Evolutionary conservation across 768 basidiomycete genomes (phyloP), one percentile per base, ranked within the genome.

Genomic region (Termitomyces sp.): DNA sequence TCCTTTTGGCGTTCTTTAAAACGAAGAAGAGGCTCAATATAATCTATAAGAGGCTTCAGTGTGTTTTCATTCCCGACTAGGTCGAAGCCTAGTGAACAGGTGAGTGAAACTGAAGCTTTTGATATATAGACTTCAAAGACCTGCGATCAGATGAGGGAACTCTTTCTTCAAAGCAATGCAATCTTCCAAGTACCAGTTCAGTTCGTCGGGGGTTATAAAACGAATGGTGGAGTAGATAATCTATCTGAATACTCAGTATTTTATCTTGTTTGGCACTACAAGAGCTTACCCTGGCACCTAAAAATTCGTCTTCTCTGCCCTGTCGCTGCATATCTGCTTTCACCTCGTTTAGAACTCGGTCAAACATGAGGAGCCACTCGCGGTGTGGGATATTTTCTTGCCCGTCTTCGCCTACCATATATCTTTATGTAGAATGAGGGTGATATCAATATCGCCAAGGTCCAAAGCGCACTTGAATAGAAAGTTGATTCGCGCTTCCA

Each of bases 31-130:
- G 79, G 79, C 34, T 82, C 79, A 29, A 84, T 67, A 66, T 90
- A 91, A 64, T 87, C 71, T 26, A 76, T 80, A 39, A 90, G 74
- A 18, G 88, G 86, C 41, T 72, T 76, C 24, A 81, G 63, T 6
- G 69, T 71, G 64, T 90, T 84, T 64, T 92, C 89, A 47, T 86
- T 76, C 4, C 89, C 89, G n/a, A 91, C 89, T 20, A 92, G 77
- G 71, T 92, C 90, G 63, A 91, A 92, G 3, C 87, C 88, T 88
- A 56, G 3, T 26, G 10, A 20, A 39, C 47, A 57, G 18, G 46
- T 41, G 50, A 55, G 47, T 14, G 32, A 41, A 31, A 61, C 48
- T 46, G 8, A n/a, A 14, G n/a, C 27, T 29, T 6, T 22, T 13
- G 34, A 10, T 18, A 55, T 18, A n/a, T 42, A 43, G 27, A 5